Evolutionary conservation across 129 eudicot species (phyloP).

Genomic region (Helichrysum umbraculigerum): DNA sequence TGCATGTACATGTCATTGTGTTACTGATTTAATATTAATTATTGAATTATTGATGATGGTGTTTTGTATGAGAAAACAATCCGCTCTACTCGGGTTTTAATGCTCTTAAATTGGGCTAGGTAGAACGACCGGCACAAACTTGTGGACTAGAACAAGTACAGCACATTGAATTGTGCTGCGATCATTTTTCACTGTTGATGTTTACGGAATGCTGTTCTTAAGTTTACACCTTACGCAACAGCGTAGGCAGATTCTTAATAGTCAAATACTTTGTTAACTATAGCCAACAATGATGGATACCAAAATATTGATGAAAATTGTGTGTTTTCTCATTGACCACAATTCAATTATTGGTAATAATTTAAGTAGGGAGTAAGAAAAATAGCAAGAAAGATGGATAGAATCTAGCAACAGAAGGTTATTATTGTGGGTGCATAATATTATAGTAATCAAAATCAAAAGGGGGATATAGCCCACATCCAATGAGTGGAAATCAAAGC

Average conservation of each 20-base stretch:
- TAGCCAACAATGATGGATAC: no score
- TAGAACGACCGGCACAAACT: background rate
- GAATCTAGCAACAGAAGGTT: slow-evolving; percentile 30
- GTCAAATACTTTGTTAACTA: no score
- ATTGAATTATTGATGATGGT: no score
- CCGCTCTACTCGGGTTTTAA: background rate
- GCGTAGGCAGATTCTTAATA: no score
- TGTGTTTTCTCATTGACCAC: background rate
- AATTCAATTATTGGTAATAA: slow-evolving; percentile 31
- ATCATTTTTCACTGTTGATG: no score
- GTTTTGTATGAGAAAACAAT: background rate
- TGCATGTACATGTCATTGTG: background rate
- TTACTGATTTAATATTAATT: no score
- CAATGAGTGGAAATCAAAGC: slow-evolving; percentile 60
- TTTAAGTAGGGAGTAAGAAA: slow-evolving; percentile 6
- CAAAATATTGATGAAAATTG: slow-evolving; percentile 27
- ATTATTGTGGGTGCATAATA: slow-evolving; percentile 33
- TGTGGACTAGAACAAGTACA: background rate
- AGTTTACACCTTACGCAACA: background rate
- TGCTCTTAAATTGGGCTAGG: background rate
- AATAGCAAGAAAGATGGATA: slow-evolving; percentile 22
- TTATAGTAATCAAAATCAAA: slow-evolving; percentile 23
- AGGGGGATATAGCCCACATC: slow-evolving; percentile 31
- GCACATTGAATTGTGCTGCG: background rate
- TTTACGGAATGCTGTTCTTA: background rate